Base-by-base conservation (phyloP, 148 eudicot genomes). In the Fallopia convolvulus region DNA sequence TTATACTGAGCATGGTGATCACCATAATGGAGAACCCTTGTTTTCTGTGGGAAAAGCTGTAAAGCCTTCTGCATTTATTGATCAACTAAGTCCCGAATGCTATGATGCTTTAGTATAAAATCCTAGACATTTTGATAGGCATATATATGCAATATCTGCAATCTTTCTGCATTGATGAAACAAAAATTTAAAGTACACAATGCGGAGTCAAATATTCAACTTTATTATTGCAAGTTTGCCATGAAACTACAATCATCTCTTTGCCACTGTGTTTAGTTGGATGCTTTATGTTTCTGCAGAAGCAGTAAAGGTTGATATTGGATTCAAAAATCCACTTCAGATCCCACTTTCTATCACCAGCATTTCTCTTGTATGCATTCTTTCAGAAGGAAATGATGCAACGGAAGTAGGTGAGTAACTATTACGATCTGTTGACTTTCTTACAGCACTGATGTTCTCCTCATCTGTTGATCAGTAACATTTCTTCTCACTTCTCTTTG, bases 311-410 rank as follows among this genome's bases (percentile, higher is more conserved):
- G 93, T 96, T 75, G 92, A 89, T 75, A 85, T 96, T 87, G 91
- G 89, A 75, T 96, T 96, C 80, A 87, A 77, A 82, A 96, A 96
- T 81, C 98, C 99, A 41, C 97, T 96, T 79, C 98, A 90, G 81
- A 90, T 91, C 66, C 89, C 97, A 53, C 82, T 96, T 78, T 86
- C 92, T 30, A 77, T 96, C 55, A 88, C 97, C 52, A 81, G 79
- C 81, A 89, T 91, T 82, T 87, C 91, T 82, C 80, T 96, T 66
- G 85, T 96, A 84, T 96, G 99, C 83, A 87, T 90, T 80, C 89
- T 89, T 85, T 89, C 85, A 78, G 75, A 77, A 46, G 85, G 70
- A 40, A 80, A 85, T 82, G 95, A 86, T 70, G 83, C 87, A 80
- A 80, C 72, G 70, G 90, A 88, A 74, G 75, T 72, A 33, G 92